Base-by-base conservation (phyloP, 345 rosid species). In the Cardiospermum halicacabum region DNA sequence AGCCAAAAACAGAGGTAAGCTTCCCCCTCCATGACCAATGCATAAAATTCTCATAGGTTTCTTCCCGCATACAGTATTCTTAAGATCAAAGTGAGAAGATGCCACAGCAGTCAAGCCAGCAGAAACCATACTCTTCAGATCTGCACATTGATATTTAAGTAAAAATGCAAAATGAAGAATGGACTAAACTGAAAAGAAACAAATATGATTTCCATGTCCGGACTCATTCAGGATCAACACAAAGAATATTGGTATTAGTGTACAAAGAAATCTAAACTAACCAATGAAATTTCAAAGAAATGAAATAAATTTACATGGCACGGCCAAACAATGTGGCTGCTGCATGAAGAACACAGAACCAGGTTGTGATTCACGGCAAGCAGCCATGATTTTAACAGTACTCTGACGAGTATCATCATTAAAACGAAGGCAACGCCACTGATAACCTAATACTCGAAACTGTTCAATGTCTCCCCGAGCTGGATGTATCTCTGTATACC, bases 21-120 rank as follows among this genome's bases (percentile, higher is more conserved):
- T 90, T 69, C 98, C 98, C 32, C 96, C 97, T 45, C 98, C 98
- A 64, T 93, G 96, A 62, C 97, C 98, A 26, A 93, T 72, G 70
- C 97, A 90, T 73, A 93, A 71, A 60, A 93, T 74, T 15, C 72
- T 82, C 95, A 93, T 82, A 32, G 57, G 69, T 73, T 67, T 82
- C 77, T 79, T 74, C 53, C 96, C 95, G 47, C 25, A 60, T 22
- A 74, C 77, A 60, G 83, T 92, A 72, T 74, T 78, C 48, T 26
- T 53, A 65, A 88, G 73, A 68, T 86, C 88, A 73, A 58, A 85
- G 39, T 70, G 72, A 43, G 81, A 86, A 49, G 89, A 84, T 48
- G 80, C 84, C 6, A 93, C 25, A n/a, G 89, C 77, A 60, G 87
- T 73, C 76, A 93, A 65, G 34, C 98, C 99, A 58, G 73, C 76